Evolutionary conservation across 169 alveolate genomes (phyloP).

Genomic region (Cystoisospora suis): DNA sequence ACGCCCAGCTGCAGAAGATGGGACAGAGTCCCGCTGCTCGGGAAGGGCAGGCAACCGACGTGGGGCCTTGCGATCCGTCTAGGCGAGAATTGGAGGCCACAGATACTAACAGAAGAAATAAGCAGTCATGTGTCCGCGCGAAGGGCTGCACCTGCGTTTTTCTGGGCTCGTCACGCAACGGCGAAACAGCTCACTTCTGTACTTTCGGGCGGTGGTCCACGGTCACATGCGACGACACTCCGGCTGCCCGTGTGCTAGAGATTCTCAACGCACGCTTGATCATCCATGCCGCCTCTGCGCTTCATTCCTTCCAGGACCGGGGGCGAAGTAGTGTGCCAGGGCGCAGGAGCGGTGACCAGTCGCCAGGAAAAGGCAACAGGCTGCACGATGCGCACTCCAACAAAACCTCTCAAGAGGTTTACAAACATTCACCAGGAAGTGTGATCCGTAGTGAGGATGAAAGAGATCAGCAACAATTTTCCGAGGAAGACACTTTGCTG

Average conservation of each 20-base stretch:
- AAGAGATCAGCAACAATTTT: too few species aligned
- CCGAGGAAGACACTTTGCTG: too few species aligned
- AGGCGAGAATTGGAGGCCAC: neutral
- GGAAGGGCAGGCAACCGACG: too few species aligned
- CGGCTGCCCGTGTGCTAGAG: slow-evolving; percentile 21
- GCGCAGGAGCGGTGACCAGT: neutral
- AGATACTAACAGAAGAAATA: neutral
- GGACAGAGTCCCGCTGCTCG: too few species aligned
- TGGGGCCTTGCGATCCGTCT: too few species aligned
- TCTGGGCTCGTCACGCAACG: neutral
- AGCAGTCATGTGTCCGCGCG: neutral
- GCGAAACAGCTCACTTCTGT: neutral
- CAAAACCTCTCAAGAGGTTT: too few species aligned
- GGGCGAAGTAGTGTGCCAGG: too few species aligned
- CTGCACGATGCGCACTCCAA: too few species aligned
- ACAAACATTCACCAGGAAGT: too few species aligned
- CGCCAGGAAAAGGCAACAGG: neutral
- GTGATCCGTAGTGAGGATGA: too few species aligned
- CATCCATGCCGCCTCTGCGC: neutral
- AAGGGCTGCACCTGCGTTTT: neutral
- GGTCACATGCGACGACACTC: neutral
- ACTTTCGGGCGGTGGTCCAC: slow-evolving; percentile 16
- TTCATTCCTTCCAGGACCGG: too few species aligned
- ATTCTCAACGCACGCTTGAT: neutral
- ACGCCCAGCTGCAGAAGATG: neutral